phyloP scores from a whole-genome alignment of 2,329 filamentous ascomycete species.

The Colletotrichum musicola region DNA sequence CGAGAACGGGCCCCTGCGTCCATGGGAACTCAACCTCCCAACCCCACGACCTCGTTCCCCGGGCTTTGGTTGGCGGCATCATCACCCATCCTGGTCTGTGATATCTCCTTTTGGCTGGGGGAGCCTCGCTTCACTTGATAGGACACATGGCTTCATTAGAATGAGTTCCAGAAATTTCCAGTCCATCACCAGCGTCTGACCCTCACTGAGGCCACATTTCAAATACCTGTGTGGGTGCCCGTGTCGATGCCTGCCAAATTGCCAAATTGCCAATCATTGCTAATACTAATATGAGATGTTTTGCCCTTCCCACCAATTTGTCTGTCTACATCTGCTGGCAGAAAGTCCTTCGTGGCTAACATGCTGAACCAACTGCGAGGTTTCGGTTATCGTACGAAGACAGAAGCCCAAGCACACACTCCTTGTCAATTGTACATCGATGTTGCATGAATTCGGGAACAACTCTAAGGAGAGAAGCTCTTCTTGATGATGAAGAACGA shows the following conservation, averaged over 20 bases:
- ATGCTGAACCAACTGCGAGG: neutral
- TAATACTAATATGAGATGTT: neutral
- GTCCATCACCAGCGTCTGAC: neutral
- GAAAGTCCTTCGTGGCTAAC: neutral
- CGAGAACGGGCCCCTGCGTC: conserved; percentile 18
- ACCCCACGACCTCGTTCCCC: conserved; percentile 25
- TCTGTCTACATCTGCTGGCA: neutral
- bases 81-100: conserved; percentile 7
- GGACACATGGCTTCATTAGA: conserved; percentile 17
- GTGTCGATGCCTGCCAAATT: too few relatives aligned
- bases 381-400: neutral
- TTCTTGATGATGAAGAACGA: conserved; percentile 41
- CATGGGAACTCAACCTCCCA: neutral
- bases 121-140: conserved; percentile 25
- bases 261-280: too few relatives aligned
- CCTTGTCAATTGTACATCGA: neutral
- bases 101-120: conserved; percentile 19
- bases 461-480: conserved; percentile 26
- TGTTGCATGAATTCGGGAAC: neutral
- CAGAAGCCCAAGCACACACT: neutral
- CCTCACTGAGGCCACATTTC: neutral
- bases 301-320: neutral
- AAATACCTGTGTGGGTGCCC: neutral
- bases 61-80: conserved; percentile 25
- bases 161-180: conserved; percentile 26